Evolutionary conservation across 176 grass and related monocot species (phyloP).

Genomic region (Bothriochloa decipiens): DNA sequence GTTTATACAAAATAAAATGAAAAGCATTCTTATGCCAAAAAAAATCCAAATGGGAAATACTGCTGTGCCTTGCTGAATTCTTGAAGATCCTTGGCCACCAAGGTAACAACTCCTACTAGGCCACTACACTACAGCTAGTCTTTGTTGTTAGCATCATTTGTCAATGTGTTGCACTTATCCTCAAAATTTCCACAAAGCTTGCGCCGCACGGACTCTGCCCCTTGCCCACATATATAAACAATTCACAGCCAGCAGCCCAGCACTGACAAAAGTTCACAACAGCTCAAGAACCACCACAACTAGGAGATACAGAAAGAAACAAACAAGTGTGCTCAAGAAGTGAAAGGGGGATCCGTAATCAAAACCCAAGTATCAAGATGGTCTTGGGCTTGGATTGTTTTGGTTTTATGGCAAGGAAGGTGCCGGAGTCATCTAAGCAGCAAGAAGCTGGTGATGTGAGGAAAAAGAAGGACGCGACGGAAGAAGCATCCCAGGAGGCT

Average conservation of each 20-base stretch:
- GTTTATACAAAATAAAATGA: background rate
- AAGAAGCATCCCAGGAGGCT: slow-evolving; percentile 7
- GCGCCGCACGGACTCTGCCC: background rate
- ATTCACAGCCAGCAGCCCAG: background rate
- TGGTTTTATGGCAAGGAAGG: slow-evolving; percentile 14
- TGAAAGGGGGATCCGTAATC: background rate
- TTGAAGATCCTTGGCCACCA: slow-evolving; percentile 5
- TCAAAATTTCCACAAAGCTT: slow-evolving; percentile 8
- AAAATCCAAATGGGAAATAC: background rate
- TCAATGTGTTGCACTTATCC: background rate
- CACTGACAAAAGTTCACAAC: background rate
- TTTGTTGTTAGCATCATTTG: background rate
- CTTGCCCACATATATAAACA: background rate
- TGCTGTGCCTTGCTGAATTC: background rate
- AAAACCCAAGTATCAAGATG: slow-evolving; percentile 12
- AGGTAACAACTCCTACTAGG: background rate
- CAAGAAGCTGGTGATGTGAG: background rate
- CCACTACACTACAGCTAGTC: background rate
- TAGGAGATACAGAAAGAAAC: background rate
- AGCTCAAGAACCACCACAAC: background rate
- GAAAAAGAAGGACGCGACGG: background rate
- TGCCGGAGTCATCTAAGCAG: background rate
- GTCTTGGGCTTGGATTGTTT: slow-evolving; percentile 36
- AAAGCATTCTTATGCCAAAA: background rate
- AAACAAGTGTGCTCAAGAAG: background rate